Evolutionary conservation across 2,329 filamentous ascomycete genomes (phyloP).

Genomic region (Ophiosphaerella korrae): DNA sequence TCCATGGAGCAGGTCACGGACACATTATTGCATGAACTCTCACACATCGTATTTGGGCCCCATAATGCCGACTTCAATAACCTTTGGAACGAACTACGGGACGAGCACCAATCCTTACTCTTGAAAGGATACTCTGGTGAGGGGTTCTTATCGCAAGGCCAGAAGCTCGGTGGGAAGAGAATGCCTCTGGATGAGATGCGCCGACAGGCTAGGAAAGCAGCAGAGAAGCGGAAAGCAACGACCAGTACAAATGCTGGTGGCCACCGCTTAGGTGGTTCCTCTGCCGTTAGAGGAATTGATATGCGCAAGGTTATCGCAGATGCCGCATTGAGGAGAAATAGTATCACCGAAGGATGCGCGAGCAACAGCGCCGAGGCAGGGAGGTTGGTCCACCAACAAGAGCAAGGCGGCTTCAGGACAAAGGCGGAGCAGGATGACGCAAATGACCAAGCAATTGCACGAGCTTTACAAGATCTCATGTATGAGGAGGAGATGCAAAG

Average conservation of each 20-base stretch:
- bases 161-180: slow-evolving; percentile 66
- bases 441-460: slow-evolving; percentile 83
- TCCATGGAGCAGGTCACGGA: slow-evolving; percentile 81
- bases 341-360: slow-evolving; percentile 74
- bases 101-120: slow-evolving; percentile 77
- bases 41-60: slow-evolving; percentile 83
- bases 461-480: slow-evolving; percentile 83
- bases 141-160: slow-evolving; percentile 79
- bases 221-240: slow-evolving; percentile 69
- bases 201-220: slow-evolving; percentile 73
- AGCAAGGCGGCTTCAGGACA: slow-evolving; percentile 74
- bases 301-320: slow-evolving; percentile 74
- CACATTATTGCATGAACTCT: slow-evolving; percentile 91
- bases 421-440: slow-evolving; percentile 87
- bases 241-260: slow-evolving; percentile 71
- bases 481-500: slow-evolving; percentile 71
- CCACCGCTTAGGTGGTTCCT: slow-evolving; percentile 71
- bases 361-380: slow-evolving; percentile 69
- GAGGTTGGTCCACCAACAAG: slow-evolving; percentile 71
- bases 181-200: slow-evolving; percentile 73
- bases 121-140: slow-evolving; percentile 89
- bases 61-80: slow-evolving; percentile 84
- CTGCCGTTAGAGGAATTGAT: slow-evolving; percentile 64
- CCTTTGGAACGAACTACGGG: slow-evolving; percentile 86
- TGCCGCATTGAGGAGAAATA: slow-evolving; percentile 69